Evolutionary conservation across 2,329 filamentous ascomycete species (phyloP), one percentile per base, ranked within the genome.

Genomic region (Rachicladosporium sp.): DNA sequence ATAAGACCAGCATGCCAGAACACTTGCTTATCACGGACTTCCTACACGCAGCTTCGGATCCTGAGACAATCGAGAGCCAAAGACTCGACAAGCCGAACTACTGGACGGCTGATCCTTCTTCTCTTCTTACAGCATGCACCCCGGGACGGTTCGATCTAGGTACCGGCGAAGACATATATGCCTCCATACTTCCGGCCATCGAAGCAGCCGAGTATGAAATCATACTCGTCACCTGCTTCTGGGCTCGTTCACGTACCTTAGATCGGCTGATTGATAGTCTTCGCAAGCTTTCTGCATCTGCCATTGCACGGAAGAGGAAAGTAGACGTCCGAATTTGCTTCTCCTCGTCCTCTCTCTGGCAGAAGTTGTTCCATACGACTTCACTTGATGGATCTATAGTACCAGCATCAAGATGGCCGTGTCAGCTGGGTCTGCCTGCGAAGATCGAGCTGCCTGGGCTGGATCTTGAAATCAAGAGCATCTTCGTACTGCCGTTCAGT

Each of bases 191-290:
- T 1, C 75, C 80, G 2, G 73, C 76, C 6, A 69, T 88, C 3
- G 61, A 73, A 4, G 55, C 62, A 1, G 78, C 82, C 2, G 64
- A 70, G 29, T 61, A 69, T 35, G 82, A 86, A 50, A 64, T 88
- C 21, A 74, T 87, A 43, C 69, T 91, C 32, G 80, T 87, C 5
- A 89, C 84, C 6, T 89, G 84, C 59, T 91, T 88, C 61, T 88
- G 83, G 82, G 78, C 83, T 0, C 64, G 66, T 0, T 88, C 82
- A 0, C 59, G 68, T 1, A 79, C 76, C 0, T 65, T 79, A 11
- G 62, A 70, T 3, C 68, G 68, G 1, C 63, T 91, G 9, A 67
- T 65, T 31, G 62, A 71, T 3, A 65, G 76, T 0, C 67, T 91
- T 1, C 59, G 67, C 10, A 64, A 65, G 37, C 68, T 91, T 6